Evolutionary conservation across 139 green algal species (phyloP).

Genomic region (Bryopsis sp.): DNA sequence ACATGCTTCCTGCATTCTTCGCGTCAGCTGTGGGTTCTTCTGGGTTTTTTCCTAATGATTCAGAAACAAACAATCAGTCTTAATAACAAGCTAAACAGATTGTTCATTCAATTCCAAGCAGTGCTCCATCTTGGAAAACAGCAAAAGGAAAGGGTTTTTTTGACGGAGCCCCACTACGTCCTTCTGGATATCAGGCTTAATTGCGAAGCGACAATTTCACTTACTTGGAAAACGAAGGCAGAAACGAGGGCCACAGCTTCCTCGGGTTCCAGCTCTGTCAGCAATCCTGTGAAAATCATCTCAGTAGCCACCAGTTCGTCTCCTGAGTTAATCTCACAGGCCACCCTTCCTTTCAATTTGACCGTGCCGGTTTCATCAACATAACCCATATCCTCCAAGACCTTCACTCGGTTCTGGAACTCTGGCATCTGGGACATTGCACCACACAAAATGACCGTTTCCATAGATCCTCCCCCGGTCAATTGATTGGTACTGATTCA

Average conservation of each 20-base stretch:
- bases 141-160: constrained; percentile 1
- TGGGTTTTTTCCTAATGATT: constrained; percentile 77
- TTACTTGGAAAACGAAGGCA: constrained; percentile 87
- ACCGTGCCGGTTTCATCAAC: constrained; percentile 61
- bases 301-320: constrained; percentile 89
- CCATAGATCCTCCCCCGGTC: too few relatives aligned
- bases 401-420: constrained; percentile 62
- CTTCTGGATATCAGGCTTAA: neutral
- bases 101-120: constrained; percentile 1
- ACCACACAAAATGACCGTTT: neutral
- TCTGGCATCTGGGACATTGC: constrained; percentile 66
- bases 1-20: constrained; percentile 41
- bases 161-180: too few relatives aligned
- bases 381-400: constrained; percentile 77
- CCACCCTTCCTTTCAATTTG: constrained; percentile 74
- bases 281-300: constrained; percentile 75
- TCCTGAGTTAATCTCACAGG: constrained; percentile 86
- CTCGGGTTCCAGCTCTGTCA: constrained; percentile 61
- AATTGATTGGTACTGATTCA: too few relatives aligned
- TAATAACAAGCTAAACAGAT: neutral
- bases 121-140: too few relatives aligned
- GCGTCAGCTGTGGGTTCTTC: constrained; percentile 46
- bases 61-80: neutral
- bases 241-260: constrained; percentile 88
- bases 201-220: too few relatives aligned